These are phyloP conservation scores for Babesia divergens DNA, from an alignment of 169 alveolate species.

Conservation along the genomic window DNA sequence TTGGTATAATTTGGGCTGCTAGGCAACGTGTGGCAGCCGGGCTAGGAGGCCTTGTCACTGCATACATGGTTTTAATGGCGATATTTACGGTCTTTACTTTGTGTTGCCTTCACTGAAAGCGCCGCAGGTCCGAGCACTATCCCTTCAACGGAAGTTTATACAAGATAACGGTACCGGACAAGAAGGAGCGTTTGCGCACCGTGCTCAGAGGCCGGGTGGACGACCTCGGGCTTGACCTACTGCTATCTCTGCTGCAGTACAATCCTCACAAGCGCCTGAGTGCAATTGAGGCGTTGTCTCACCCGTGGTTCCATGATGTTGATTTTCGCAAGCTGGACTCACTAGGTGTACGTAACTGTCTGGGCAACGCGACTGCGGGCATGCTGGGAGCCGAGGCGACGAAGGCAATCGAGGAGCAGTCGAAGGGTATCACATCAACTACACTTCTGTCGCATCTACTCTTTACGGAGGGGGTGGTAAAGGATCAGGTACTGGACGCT, in stretches of 20 bases:
- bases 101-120: too few relatives aligned
- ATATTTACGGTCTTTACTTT: too few relatives aligned
- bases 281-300: constrained; percentile 92
- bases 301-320: constrained; percentile 88
- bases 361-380: constrained; percentile 73
- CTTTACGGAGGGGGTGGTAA: constrained; percentile 33
- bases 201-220: constrained; percentile 71
- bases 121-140: constrained; percentile 64
- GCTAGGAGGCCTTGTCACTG: too few relatives aligned
- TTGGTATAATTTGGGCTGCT: too few relatives aligned
- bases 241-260: constrained; percentile 87
- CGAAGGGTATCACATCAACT: constrained; percentile 71
- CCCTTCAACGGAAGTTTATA: constrained; percentile 74
- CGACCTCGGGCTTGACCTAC: constrained; percentile 81
- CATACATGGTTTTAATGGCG: too few relatives aligned
- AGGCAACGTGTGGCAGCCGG: too few relatives aligned
- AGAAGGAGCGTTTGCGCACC: constrained; percentile 66
- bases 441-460: constrained; percentile 77
- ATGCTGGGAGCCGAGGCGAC: constrained; percentile 73
- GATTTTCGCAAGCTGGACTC: constrained; percentile 77
- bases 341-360: constrained; percentile 79
- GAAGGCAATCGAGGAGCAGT: constrained; percentile 71
- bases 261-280: constrained; percentile 92
- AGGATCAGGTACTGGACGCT: constrained; percentile 44
- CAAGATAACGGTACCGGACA: constrained; percentile 54